Percentiles rank a stretch among this genome's conserved stretches.
These are phyloP conservation scores for Phalaenopsis hybrid DNA, from an alignment of 116 monocot species.

Conservation along the genomic window DNA sequence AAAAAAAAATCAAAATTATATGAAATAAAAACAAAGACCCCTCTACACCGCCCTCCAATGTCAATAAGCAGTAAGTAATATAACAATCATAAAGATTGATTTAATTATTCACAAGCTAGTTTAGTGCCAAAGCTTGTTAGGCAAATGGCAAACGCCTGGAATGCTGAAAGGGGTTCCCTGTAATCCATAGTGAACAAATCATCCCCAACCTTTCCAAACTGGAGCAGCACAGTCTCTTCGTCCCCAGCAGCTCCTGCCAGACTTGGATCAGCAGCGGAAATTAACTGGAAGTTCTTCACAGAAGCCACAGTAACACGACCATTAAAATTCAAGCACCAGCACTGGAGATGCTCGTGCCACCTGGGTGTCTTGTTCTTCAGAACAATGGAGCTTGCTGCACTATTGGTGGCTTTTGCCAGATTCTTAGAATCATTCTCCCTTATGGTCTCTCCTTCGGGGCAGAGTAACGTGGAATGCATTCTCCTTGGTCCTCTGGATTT, in stretches of 20 bases:
- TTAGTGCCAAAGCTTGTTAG: conserved; percentile 94
- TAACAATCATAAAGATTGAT: too few relatives aligned
- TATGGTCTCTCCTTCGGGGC: conserved; percentile 9
- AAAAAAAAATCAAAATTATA: not conserved
- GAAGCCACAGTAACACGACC: conserved; percentile 95
- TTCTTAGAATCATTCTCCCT: conserved; percentile 13
- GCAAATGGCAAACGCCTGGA: conserved; percentile 90
- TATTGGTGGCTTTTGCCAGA: not conserved
- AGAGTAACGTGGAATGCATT: conserved; percentile 47
- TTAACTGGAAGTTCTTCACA: conserved; percentile 88
- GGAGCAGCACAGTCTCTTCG: conserved; percentile 65
- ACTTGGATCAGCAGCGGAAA: conserved; percentile 13
- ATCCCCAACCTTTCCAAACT: conserved; percentile 83
- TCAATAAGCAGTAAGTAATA: too few relatives aligned
- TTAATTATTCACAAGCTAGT: conserved; percentile 70
- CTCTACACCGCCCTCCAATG: too few relatives aligned
- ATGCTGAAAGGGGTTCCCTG: conserved; percentile 72
- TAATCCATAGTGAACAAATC: conserved; percentile 96
- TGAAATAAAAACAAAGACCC: not conserved
- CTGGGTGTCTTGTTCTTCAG: conserved; percentile 79
- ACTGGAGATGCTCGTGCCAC: conserved; percentile 93
- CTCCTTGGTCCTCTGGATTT: conserved; percentile 78
- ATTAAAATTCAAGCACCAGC: conserved; percentile 98
- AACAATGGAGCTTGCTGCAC: not conserved
- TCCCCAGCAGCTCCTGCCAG: conserved; percentile 15